Percentiles rank a stretch among this genome's conserved stretches.
Conservation (phyloP, 2,329 filamentous ascomycete species). For the Hymenoscyphus fructigenus region DNA sequence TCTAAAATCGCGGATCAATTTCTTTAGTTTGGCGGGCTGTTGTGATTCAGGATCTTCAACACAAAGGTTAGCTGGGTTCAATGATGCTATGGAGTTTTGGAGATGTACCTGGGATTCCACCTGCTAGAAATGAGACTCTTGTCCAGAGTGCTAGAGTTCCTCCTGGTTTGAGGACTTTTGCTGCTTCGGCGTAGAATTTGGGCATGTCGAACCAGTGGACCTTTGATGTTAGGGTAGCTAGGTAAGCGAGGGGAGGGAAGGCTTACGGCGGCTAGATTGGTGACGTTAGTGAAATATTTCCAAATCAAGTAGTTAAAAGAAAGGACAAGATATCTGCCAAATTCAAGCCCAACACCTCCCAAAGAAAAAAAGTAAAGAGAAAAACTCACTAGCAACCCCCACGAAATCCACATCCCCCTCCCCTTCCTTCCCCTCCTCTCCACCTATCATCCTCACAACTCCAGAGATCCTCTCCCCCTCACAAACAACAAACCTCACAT, state of each 20-base stretch:
- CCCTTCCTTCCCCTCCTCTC: not conserved
- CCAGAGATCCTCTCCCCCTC: constrained; percentile 30
- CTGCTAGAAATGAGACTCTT: constrained; percentile 13
- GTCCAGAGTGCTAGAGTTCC: constrained; percentile 43
- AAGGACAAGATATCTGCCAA: constrained; percentile 22
- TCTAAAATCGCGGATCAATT: constrained; percentile 40
- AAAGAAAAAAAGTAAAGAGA: not conserved
- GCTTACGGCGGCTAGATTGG: not conserved
- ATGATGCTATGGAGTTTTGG: constrained; percentile 4
- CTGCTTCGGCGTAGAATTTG: constrained; percentile 46
- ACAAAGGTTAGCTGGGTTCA: constrained; percentile 14
- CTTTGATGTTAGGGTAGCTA: constrained; percentile 15
- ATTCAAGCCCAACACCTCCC: not conserved
- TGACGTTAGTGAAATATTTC: not conserved
- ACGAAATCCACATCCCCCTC: constrained; percentile 31
- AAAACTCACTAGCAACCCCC: constrained; percentile 27
- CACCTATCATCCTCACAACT: constrained; percentile 16
- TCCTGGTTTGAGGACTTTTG: constrained; percentile 46
- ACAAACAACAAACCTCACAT: constrained; percentile 28
- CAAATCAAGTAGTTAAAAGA: not conserved
- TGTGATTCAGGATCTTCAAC: constrained; percentile 40
- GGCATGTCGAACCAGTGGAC: constrained; percentile 53
- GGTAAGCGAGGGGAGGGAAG: not conserved
- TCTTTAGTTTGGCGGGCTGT: constrained; percentile 40
- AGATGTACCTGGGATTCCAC: constrained; percentile 22